A percentile compares a stretch with the other conserved stretches of the same genome.
Evolutionary conservation across 768 basidiomycete genomes (phyloP).

Genomic region (Rhodotorula babjevae): DNA sequence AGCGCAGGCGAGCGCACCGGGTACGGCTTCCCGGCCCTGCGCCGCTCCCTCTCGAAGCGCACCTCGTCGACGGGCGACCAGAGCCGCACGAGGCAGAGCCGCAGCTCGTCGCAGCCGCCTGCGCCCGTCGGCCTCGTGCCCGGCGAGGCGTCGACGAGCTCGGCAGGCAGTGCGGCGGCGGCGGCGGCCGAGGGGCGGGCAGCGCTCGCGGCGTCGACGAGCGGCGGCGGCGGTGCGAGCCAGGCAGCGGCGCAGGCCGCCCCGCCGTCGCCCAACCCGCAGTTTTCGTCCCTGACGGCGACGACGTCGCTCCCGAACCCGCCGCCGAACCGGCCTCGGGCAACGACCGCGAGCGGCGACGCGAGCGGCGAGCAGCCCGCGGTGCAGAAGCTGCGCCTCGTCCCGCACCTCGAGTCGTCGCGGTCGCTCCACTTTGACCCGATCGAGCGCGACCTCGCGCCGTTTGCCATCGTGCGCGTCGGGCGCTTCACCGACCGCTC

Average conservation of each 20-base stretch:
- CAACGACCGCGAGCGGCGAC: not conserved
- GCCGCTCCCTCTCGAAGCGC: conserved; percentile 27
- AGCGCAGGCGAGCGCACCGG: conserved; percentile 4
- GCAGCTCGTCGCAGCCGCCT: conserved; percentile 35
- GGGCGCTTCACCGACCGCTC: conserved; percentile 85
- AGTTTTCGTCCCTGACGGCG: conserved; percentile 6
- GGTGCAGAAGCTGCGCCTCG: conserved; percentile 78
- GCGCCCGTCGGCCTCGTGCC: not conserved
- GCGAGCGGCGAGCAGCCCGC: conserved; percentile 1
- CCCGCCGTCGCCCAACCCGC: not conserved
- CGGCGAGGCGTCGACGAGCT: not conserved
- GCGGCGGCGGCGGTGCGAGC: not conserved
- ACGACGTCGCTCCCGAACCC: conserved; percentile 12
- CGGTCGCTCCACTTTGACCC: conserved; percentile 88
- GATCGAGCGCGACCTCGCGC: conserved; percentile 74
- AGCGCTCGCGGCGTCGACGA: not conserved
- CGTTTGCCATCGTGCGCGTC: conserved; percentile 72
- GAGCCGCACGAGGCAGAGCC: not conserved
- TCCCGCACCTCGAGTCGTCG: conserved; percentile 86
- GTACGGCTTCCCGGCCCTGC: conserved; percentile 36
- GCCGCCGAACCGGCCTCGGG: conserved; percentile 23
- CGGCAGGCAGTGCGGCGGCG: not conserved
- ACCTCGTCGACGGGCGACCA: not conserved
- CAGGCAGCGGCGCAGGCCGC: not conserved
- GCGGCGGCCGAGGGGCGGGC: not conserved